Conservation (phyloP, 208 protist genomes). For the Acanthamoeba divionensis region DNA sequence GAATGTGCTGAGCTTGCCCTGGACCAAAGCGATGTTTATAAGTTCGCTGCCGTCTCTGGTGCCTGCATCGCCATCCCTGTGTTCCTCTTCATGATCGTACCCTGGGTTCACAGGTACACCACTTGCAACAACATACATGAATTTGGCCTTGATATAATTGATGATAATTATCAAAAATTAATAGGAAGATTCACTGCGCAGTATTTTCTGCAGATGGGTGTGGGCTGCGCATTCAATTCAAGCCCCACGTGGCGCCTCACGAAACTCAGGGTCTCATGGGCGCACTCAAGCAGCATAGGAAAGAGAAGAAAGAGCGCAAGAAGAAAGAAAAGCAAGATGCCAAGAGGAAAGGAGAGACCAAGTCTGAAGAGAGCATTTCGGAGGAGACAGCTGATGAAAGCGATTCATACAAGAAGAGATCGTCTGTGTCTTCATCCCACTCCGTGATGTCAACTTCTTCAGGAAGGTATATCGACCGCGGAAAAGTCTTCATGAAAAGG, state of each 20-base stretch:
- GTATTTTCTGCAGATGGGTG: not conserved
- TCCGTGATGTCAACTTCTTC: no score
- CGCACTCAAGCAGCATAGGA: no score
- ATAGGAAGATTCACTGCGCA: conserved; percentile 22
- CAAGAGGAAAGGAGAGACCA: not conserved
- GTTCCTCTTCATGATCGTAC: not conserved
- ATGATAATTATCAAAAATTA: no score
- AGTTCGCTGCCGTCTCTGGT: not conserved
- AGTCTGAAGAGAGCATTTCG: not conserved
- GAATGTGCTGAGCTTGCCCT: conserved; percentile 37
- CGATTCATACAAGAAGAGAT: no score
- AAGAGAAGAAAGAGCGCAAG: not conserved
- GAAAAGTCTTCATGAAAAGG: not conserved
- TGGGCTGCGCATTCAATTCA: not conserved
- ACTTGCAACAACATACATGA: no score
- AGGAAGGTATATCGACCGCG: no score
- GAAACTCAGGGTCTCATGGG: not conserved
- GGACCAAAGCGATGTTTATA: conserved; percentile 18
- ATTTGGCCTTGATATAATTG: no score
- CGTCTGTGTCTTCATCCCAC: no score
- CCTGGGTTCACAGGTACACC: no score
- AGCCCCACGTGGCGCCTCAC: not conserved
- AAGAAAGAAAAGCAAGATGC: not conserved
- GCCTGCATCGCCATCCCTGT: not conserved
- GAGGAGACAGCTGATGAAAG: not conserved